Conservation (phyloP, 441 rosid species). For the Flueggea neowawraea region DNA sequence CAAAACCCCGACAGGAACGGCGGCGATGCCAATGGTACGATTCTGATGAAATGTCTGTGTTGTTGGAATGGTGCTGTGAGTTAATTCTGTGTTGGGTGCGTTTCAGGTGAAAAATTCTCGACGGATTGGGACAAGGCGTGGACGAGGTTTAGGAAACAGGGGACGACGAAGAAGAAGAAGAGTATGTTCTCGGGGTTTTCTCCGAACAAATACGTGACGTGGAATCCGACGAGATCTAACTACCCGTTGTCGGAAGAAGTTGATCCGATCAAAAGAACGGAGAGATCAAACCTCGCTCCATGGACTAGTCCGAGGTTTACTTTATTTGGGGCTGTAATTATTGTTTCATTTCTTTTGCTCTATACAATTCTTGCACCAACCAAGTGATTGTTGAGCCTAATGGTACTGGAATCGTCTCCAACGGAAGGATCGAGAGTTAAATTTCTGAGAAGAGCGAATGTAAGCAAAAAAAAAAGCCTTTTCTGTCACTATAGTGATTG, state of each 20-base stretch:
- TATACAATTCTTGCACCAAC: conserved; percentile 78
- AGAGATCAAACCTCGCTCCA: conserved; percentile 72
- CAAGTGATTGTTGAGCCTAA: conserved; percentile 31
- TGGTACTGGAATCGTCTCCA: too few species aligned
- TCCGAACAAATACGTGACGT: conserved; percentile 73
- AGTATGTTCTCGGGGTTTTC: conserved; percentile 57
- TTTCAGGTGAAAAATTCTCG: conserved; percentile 51
- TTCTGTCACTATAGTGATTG: too few species aligned
- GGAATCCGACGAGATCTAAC: conserved; percentile 79
- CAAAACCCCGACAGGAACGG: conserved; percentile 29
- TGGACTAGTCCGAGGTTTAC: conserved; percentile 90
- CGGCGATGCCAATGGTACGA: conserved; percentile 39
- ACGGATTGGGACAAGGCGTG: conserved; percentile 95
- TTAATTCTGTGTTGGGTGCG: not conserved
- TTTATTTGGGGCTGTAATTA: conserved; percentile 57
- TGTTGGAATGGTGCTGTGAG: not conserved
- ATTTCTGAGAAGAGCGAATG: too few species aligned
- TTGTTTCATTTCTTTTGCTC: conserved; percentile 66
- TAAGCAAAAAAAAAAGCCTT: too few species aligned
- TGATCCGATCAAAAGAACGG: conserved; percentile 89
- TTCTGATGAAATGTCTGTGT: too few species aligned
- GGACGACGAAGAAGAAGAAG: conserved; percentile 39
- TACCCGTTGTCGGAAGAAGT: conserved; percentile 84
- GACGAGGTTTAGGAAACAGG: conserved; percentile 75
- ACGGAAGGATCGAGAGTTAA: too few species aligned